A percentile compares a stretch with the other conserved stretches of the same genome.
Evolutionary conservation across 164 flowering plant genomes (phyloP).

Genomic region (Umbilicus rupestris): DNA sequence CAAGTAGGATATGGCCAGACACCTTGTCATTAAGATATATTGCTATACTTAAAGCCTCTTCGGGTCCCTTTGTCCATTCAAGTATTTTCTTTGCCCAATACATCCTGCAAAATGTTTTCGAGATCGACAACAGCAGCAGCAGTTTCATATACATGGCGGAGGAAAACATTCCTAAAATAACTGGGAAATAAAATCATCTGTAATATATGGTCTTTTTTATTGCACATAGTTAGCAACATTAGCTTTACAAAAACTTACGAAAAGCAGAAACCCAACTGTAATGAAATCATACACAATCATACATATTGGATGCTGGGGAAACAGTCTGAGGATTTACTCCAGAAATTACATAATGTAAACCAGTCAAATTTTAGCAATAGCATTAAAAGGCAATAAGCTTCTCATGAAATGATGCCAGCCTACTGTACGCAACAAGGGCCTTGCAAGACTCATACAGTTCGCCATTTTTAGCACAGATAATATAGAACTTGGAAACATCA

Average conservation of each 20-base stretch:
- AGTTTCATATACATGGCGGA: not conserved
- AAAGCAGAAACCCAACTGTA: too few relatives aligned
- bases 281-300: too few relatives aligned
- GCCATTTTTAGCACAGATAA: not conserved
- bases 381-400: not conserved
- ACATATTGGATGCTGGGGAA: not conserved
- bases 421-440: too few relatives aligned
- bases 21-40: slow-evolving; percentile 92
- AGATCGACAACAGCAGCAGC: not conserved
- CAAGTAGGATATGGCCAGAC: not conserved
- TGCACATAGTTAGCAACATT: too few relatives aligned
- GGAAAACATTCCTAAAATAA: not conserved
- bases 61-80: slow-evolving; percentile 89
- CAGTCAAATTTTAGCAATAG: not conserved
- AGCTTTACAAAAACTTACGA: too few relatives aligned
- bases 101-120: slow-evolving; percentile 47
- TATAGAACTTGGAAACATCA: not conserved
- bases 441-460: too few relatives aligned
- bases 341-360: not conserved
- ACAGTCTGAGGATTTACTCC: not conserved
- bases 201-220: too few relatives aligned
- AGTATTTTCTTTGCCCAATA: slow-evolving; percentile 99
- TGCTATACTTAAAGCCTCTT: slow-evolving; percentile 74
- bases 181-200: not conserved
- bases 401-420: not conserved